Evolutionary conservation across 768 basidiomycete species (phyloP).

Genomic region (Artomyces pyxidatus): DNA sequence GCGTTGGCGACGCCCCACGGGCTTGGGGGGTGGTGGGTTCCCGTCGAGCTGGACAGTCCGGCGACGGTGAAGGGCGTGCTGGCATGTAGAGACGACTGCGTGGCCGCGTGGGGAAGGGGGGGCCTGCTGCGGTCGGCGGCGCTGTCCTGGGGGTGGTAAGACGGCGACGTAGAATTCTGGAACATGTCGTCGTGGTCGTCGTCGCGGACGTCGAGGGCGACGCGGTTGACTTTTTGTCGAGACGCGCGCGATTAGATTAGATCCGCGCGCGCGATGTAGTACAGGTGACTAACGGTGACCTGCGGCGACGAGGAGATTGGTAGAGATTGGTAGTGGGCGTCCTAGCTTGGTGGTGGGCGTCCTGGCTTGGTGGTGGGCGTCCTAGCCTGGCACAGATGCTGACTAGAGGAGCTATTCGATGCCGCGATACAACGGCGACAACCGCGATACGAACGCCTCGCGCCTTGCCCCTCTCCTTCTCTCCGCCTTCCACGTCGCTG

Average conservation of each 20-base stretch:
- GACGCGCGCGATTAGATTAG: background rate
- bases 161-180: constrained; percentile 1
- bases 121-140: constrained; percentile 5
- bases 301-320: too few relatives aligned
- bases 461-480: too few relatives aligned
- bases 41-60: constrained; percentile 46
- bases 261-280: too few relatives aligned
- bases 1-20: constrained; percentile 42
- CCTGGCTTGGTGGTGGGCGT: too few relatives aligned
- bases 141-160: constrained; percentile 6
- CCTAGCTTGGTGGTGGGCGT: too few relatives aligned
- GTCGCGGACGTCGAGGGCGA: background rate
- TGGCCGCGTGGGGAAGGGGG: constrained; percentile 6
- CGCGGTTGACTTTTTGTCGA: background rate
- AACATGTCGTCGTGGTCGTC: background rate
- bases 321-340: too few relatives aligned
- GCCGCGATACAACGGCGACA: too few relatives aligned
- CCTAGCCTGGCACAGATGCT: too few relatives aligned
- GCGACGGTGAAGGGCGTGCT: constrained; percentile 44
- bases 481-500: too few relatives aligned
- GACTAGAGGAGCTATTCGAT: too few relatives aligned
- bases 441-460: too few relatives aligned
- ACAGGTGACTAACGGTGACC: too few relatives aligned
- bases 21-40: constrained; percentile 37
- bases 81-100: constrained; percentile 22